phyloP scores from a whole-genome alignment of 2,329 filamentous ascomycete species.

The Pyrenophora seminiperda region DNA sequence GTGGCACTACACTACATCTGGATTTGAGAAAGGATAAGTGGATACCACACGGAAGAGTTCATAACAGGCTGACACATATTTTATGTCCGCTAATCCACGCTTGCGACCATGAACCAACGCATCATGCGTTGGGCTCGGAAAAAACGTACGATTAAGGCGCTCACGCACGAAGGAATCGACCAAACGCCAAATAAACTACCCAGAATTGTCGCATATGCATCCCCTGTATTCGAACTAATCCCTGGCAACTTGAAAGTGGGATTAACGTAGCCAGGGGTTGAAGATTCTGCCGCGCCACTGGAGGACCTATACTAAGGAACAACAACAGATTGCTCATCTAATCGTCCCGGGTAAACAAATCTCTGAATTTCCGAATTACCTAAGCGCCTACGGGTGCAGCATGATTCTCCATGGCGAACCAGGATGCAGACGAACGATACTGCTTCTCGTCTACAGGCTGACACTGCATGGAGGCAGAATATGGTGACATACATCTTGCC shows the following conservation, averaged over 20 bases:
- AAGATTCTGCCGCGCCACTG: not conserved
- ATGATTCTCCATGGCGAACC: too few relatives aligned
- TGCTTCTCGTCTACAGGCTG: not conserved
- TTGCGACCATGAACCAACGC: not conserved
- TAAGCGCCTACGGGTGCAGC: not conserved
- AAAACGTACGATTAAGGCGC: not conserved
- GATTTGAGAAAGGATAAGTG: too few relatives aligned
- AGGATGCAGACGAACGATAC: not conserved
- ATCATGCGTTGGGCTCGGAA: not conserved
- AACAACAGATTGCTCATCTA: not conserved
- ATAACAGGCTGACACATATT: not conserved
- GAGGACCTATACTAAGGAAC: not conserved
- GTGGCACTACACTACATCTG: too few relatives aligned
- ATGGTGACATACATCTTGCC: not conserved
- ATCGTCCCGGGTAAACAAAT: not conserved
- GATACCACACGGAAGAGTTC: too few relatives aligned
- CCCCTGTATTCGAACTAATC: conserved; percentile 2
- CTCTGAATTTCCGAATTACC: not conserved
- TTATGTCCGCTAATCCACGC: not conserved
- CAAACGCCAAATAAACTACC: not conserved
- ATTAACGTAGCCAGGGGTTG: conserved; percentile 5
- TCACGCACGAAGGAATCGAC: not conserved
- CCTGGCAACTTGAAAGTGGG: conserved; percentile 1
- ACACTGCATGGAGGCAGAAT: not conserved
- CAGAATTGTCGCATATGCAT: conserved; percentile 1